Evolutionary conservation across 148 eudicot species (phyloP), one percentile per base, ranked within the genome.

Genomic region (Rhododendron ferrugineum): DNA sequence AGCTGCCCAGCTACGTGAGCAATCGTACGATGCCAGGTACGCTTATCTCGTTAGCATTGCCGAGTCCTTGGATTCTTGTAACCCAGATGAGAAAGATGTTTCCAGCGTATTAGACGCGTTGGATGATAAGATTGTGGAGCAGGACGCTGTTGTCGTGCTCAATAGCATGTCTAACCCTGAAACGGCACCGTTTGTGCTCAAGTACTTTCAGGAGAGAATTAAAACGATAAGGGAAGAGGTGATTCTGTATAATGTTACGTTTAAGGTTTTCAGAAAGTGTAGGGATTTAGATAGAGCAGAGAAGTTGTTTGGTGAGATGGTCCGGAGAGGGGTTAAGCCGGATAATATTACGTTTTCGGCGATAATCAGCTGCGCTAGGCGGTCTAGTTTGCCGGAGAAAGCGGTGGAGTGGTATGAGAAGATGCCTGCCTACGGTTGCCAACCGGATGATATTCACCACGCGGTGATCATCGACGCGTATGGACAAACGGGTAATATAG

Each of bases 381-480:
- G 84, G 84, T 93, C 92, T 23, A 86, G 86, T 82, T 81, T 91
- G 87, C 95, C 96, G 3, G 77, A 86, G 6, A 91, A 90, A 85
- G 99, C 99, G 5, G 94, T 94, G 20, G 93, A 92, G 76, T 92
- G 95, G 99, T 96, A 93, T 83, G 98, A 94, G 74, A 96, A 92
- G 88, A 94, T 96, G 95, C 86, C 92, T 0, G 81, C 85, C 5
- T 93, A 87, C 66, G 94, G 92, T 54, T 90, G 92, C 30, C 66
- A 91, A 36, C 97, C 99, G 10, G 99, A 96, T 85, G 91, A 86
- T 82, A 90, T 96, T 80, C 91, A 93, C 42, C 93, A 90, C 81
- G 90, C 95, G 11, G 98, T 94, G 49, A 94, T 94, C 94, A 92
- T 96, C 85, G 99, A 96, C 90, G 91, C 90, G 0, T 96, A 94